Evolutionary conservation across 352 stramenopile genomes (phyloP).

Genomic region (Globisporangium megalacanthum): DNA sequence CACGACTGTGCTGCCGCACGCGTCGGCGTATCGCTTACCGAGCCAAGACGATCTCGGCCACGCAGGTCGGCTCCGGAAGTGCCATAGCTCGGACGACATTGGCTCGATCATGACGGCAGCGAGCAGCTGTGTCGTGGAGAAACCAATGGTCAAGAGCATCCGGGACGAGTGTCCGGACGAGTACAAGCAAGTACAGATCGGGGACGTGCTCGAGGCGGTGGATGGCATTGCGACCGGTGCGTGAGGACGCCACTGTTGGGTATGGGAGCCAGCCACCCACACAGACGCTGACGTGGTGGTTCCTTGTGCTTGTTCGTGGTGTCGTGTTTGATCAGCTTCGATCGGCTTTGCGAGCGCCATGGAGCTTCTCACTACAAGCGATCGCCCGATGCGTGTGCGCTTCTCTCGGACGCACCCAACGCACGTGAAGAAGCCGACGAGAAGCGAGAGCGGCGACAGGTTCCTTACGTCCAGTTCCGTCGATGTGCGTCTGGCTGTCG

Average conservation of each 20-base stretch:
- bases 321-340: constrained; percentile 27
- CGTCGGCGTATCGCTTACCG: background rate
- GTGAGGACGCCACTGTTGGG: background rate
- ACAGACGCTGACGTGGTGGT: background rate
- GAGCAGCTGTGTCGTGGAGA: constrained; percentile 14
- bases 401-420: constrained; percentile 32
- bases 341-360: constrained; percentile 55
- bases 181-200: constrained; percentile 39
- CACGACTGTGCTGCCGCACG: constrained; percentile 6
- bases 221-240: constrained; percentile 66
- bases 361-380: constrained; percentile 42
- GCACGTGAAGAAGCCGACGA: constrained; percentile 8
- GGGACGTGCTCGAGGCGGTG: constrained; percentile 66
- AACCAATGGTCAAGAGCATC: constrained; percentile 44
- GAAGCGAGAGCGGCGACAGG: background rate
- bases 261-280: background rate
- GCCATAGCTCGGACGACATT: constrained; percentile 58
- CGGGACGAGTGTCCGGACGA: constrained; percentile 21
- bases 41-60: background rate
- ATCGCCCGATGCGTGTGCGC: constrained; percentile 57
- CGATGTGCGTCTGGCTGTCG: constrained; percentile 21
- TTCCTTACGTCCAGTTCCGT: constrained; percentile 29
- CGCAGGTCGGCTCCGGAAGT: constrained; percentile 28
- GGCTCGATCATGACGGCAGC: constrained; percentile 17
- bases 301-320: background rate